phyloP scores from a whole-genome alignment of 2,329 filamentous ascomycete species.

The Colletotrichum karsti region DNA sequence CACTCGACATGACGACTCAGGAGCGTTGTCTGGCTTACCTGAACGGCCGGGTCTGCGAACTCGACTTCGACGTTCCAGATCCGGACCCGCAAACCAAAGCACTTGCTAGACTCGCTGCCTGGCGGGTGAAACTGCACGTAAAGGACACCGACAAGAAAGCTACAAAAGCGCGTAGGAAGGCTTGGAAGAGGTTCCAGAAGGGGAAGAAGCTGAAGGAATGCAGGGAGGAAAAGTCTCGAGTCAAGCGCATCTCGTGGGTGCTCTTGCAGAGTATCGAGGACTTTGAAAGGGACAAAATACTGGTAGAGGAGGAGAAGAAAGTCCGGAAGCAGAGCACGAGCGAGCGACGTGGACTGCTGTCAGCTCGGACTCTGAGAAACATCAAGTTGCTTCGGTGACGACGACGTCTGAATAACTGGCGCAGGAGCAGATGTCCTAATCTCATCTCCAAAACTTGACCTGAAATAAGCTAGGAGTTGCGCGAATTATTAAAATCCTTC shows the following conservation, averaged over 20 bases:
- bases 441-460: background rate
- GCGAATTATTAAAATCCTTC: background rate
- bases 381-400: too few relatives aligned
- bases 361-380: too few relatives aligned
- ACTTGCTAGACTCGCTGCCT: slow-evolving; percentile 23
- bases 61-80: slow-evolving; percentile 16
- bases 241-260: background rate
- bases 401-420: too few relatives aligned
- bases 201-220: background rate
- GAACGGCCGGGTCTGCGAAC: slow-evolving; percentile 24
- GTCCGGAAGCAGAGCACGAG: background rate
- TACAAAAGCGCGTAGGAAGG: background rate
- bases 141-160: background rate
- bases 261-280: background rate
- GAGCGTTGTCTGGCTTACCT: slow-evolving; percentile 33
- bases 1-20: slow-evolving; percentile 32
- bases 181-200: background rate
- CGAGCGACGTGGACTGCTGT: background rate
- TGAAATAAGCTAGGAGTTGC: background rate
- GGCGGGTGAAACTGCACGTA: background rate
- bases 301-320: background rate
- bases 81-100: slow-evolving; percentile 21
- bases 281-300: background rate
- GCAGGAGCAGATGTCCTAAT: background rate
- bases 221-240: background rate